Percentiles rank a stretch among this genome's conserved stretches.
These are phyloP conservation scores for Tieghemiomyces parasiticus DNA, from an alignment of 192 early-diverging fungal genomes.

Conservation along the genomic window DNA sequence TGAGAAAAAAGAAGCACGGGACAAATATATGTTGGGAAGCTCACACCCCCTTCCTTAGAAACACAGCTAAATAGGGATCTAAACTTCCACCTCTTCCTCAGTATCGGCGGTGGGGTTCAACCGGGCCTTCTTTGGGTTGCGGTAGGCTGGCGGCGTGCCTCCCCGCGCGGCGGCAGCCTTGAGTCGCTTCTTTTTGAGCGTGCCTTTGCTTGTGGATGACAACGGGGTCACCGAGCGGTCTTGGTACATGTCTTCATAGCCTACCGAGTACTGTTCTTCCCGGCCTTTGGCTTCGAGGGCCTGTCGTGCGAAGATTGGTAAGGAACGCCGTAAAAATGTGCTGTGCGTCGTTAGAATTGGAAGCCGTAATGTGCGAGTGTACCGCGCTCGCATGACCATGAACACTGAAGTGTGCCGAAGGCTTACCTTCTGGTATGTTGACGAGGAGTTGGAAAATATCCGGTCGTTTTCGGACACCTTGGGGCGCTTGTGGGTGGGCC, in stretches of 20 bases:
- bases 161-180: background rate
- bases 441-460: constrained; percentile 67
- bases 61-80: no score
- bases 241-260: background rate
- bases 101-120: background rate
- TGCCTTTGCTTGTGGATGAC: background rate
- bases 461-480: constrained; percentile 67
- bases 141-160: background rate
- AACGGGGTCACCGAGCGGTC: background rate
- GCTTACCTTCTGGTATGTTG: constrained; percentile 30
- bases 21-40: no score
- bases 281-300: constrained; percentile 8
- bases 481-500: constrained; percentile 38
- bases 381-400: no score
- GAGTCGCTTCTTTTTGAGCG: constrained; percentile 2
- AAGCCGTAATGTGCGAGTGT: no score
- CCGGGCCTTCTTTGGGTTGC: constrained; percentile 4
- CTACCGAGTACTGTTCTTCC: constrained; percentile 7
- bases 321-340: background rate
- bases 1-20: no score
- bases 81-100: constrained; percentile 2
- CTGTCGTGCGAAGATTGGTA: background rate
- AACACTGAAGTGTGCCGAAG: no score
- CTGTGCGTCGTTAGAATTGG: no score
- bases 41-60: no score